Base-by-base conservation (phyloP, 306 rosid species). In the Quercus mongolica region DNA sequence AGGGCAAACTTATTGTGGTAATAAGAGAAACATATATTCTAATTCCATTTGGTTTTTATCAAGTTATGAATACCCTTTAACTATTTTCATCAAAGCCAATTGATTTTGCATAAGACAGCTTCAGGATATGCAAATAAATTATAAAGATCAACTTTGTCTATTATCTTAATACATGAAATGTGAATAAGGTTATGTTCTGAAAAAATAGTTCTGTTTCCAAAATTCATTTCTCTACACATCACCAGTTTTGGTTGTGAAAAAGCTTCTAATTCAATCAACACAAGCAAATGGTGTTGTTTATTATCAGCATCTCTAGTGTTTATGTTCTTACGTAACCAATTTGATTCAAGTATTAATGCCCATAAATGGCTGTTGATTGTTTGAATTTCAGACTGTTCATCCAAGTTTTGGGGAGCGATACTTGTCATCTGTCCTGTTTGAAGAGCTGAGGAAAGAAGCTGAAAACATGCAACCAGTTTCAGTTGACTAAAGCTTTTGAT, bases 1-100 rank as follows among this genome's bases (percentile, higher is more conserved):
- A 89, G 87, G 99, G 99, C 78, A 95, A 95, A 81, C 93, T 95
- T 35, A 95, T 95, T 80, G 98, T 95, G 98, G 98, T 95, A 91
- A 74, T 89, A 41, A 74, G 69, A 74, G 17, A 49, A 11, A 49
- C 73, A n/a, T 68, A 30, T 73, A 56, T 38, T 59, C 78, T 6
- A 25, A 30, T 20, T 31, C 9, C 1, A n/a, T 31, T 31, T 56
- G 25, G 64, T 26, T 18, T 41, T 26, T 17, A 51, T 14, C 12
- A 18, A 52, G 57, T 52, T 5, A n/a, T 54, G 21, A 21, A 6
- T 76, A 41, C 44, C 6, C 4, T 4, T 69, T 5, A 54, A 14
- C 4, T 52, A 25, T 71, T 62, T n/a, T 56, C 62, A 56, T 56
- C 21, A 56, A 0, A 18, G n/a, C 25, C 23, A 56, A 56, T 56